Base-by-base conservation (phyloP, 1,139 yeast species). In the Yamadazyma membranifaciens region DNA sequence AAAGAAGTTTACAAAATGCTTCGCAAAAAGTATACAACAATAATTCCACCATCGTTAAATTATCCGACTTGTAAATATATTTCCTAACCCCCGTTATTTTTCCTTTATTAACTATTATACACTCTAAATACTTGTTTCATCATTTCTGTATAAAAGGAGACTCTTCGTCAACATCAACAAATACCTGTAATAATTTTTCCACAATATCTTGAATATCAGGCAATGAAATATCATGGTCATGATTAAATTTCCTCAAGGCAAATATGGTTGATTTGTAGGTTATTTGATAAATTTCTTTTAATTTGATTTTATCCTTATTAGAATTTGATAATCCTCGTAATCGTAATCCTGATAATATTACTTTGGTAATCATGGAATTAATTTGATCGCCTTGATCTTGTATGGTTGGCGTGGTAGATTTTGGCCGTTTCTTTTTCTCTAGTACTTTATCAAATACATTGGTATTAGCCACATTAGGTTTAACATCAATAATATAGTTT, bases 221-320 rank as follows among this genome's bases (percentile, higher is more conserved):
- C 24, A 65, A 47, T 25, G 55, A 49, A 6, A 58, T 46, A 2
- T 51, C 46, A 31, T 39, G 44, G 14, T 40, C 37, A 20, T 20
- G 5, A 17, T 40, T 38, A 43, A 60, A 67, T 49, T 71, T 72
- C 34, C 75, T 48, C 13, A 70, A 47, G 1, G 76, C 65, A 52
- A 72, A 71, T 33, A 63, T 41, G 2, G 77, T 59, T 2, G 75
- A 60, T 44, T 67, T 65, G 39, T 53, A 58, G 1, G 77, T 69
- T 74, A 70, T 70, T 36, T 65, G 71, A 45, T 69, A 66, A 4
- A 71, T 62, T 45, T 72, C 77, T 42, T 67, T 67, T 25, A 69
- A 59, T 28, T 65, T 59, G 12, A 70, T 46, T 39, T 57, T 63
- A 24, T 66, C 73, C 43, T 67, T 67, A 44, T 67, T 46, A 2